Percentiles rank a stretch among this genome's conserved stretches.
Conservation (phyloP, 345 rosid species). For the Pistacia vera region DNA sequence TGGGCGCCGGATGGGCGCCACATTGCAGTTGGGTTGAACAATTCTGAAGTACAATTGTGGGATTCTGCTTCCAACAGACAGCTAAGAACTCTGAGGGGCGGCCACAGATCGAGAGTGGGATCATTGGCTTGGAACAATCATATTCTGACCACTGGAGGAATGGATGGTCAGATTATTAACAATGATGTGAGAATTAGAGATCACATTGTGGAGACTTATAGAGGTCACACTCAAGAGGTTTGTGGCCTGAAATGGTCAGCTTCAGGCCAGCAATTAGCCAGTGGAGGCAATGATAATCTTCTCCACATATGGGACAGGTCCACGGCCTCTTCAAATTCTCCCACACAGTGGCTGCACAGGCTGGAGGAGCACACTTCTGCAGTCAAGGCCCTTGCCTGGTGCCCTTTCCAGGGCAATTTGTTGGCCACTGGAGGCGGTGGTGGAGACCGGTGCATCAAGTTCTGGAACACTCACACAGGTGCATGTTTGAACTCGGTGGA, state of each 20-base stretch:
- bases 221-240: slow-evolving; percentile 53
- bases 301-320: slow-evolving; percentile 58
- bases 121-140: slow-evolving; percentile 59
- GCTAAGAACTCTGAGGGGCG: slow-evolving; percentile 42
- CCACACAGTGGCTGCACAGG: slow-evolving; percentile 55
- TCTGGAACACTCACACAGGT: slow-evolving; percentile 56
- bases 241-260: slow-evolving; percentile 61
- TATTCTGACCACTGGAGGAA: slow-evolving; percentile 53
- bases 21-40: slow-evolving; percentile 52
- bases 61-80: slow-evolving; percentile 39
- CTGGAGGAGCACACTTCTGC: slow-evolving; percentile 58
- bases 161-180: slow-evolving; percentile 49
- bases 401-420: slow-evolving; percentile 59
- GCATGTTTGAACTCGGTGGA: slow-evolving; percentile 55
- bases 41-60: slow-evolving; percentile 57
- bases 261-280: slow-evolving; percentile 55
- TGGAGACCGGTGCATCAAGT: slow-evolving; percentile 48
- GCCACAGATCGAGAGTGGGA: slow-evolving; percentile 44
- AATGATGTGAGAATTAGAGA: slow-evolving; percentile 49
- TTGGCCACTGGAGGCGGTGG: slow-evolving; percentile 63
- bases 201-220: slow-evolving; percentile 47
- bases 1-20: slow-evolving; percentile 58
- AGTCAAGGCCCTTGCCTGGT: slow-evolving; percentile 65
- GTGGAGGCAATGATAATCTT: slow-evolving; percentile 53
- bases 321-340: slow-evolving; percentile 39